Conservation (phyloP, 1,284 basidiomycete genomes). For the Ceratobasidium theobromae region DNA sequence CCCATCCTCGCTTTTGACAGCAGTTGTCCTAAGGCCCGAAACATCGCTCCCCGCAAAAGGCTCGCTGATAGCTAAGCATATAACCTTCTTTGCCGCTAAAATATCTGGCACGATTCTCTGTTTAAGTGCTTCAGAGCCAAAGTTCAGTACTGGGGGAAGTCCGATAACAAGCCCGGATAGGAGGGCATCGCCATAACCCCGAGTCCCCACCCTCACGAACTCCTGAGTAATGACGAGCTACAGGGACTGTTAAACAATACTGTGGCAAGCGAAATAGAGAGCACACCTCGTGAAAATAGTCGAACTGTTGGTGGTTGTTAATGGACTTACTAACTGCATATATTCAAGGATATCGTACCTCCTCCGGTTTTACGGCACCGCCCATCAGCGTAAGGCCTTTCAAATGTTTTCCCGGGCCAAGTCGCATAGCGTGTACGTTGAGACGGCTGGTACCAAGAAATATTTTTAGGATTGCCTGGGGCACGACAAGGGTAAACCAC, state of each 20-base stretch:
- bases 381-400: slow-evolving; percentile 79
- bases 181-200: slow-evolving; percentile 83
- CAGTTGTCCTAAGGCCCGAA: slow-evolving; percentile 77
- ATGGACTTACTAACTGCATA: neutral
- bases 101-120: slow-evolving; percentile 79
- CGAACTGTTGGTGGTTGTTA: slow-evolving; percentile 48
- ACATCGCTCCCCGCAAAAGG: slow-evolving; percentile 94
- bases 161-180: slow-evolving; percentile 48
- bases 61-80: slow-evolving; percentile 81
- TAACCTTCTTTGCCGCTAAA: slow-evolving; percentile 76
- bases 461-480: neutral
- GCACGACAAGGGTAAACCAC: slow-evolving; percentile 30
- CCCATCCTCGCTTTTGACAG: slow-evolving; percentile 80
- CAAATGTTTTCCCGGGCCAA: slow-evolving; percentile 69
- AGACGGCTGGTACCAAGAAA: slow-evolving; percentile 39
- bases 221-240: slow-evolving; percentile 89
- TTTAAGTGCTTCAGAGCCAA: slow-evolving; percentile 75
- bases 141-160: slow-evolving; percentile 81
- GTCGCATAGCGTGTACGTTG: slow-evolving; percentile 54
- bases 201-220: slow-evolving; percentile 70
- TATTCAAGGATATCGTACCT: slow-evolving; percentile 60
- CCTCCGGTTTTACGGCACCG: slow-evolving; percentile 82
- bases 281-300: slow-evolving; percentile 80
- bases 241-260: slow-evolving; percentile 31
- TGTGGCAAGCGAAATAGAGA: neutral